Base-by-base conservation (phyloP, 371 early-diverging fungal genomes). In the Mortierella polycephala region DNA sequence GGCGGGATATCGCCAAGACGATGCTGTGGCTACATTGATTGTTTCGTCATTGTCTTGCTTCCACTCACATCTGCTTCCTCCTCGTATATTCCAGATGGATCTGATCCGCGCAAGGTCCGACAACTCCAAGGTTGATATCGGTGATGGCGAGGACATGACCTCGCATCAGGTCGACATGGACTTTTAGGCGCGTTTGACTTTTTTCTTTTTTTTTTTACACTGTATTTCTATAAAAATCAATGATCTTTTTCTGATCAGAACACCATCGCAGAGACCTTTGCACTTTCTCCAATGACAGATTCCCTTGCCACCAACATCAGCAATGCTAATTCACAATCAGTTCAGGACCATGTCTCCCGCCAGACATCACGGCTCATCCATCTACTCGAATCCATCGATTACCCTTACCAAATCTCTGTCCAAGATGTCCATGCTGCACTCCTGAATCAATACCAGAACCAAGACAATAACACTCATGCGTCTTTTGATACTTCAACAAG, bases 121-220 rank as follows among this genome's bases (percentile, higher is more conserved):
- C 23, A 65, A 64, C 23, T 64, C 73, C 13, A 79, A 79, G 61
- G 62, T 47, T 23, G 73, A 79, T 39, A 68, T 12, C 20, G 80
- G 80, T 39, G 80, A 79, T 16, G 73, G 65, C 20, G 80, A 79
- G 57, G 80, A 79, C 42, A 20, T 79, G 49, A 59, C 80, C 2
- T 72, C 73, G 13, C 73, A 79, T 44, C 65, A 69, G 45, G 80
- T 79, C 44, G 80, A 79, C 49, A 79, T 79, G 80, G 80, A 79
- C 57, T 79, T 79, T 56, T 79, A 69, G 55, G 13, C 39, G 18
- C 49, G 21, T 16, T 21, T 46, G 39, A 9, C 5, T 23, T 12
- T 18, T 13, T 8, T 50, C 20, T 50, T 1, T 8, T 50, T 5
- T 50, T 50, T 4, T 46, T n/a, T n/a, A n/a, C n/a, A n/a, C n/a